Percentiles rank a stretch among this genome's conserved stretches.
These are phyloP conservation scores for Elongisporangium senticosum DNA, from an alignment of 352 stramenopile species.

Conservation along the genomic window DNA sequence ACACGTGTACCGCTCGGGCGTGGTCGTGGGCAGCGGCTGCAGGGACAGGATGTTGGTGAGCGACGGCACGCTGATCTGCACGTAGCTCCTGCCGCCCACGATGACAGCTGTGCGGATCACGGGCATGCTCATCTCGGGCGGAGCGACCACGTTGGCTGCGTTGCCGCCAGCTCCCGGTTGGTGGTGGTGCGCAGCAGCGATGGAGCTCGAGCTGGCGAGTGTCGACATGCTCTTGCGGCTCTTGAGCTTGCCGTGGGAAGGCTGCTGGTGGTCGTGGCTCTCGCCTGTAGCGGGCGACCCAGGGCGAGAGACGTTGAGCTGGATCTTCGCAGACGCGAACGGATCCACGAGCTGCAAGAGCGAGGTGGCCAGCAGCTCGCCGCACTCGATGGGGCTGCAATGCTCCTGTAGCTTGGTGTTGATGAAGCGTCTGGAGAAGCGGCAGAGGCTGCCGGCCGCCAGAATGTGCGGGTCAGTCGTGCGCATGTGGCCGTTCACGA, in stretches of 20 bases:
- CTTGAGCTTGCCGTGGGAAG: background rate
- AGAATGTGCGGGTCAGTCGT: constrained; percentile 84
- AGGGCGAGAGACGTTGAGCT: background rate
- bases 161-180: too few relatives aligned
- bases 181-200: background rate
- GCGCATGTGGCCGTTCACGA: constrained; percentile 82
- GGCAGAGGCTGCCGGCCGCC: constrained; percentile 56
- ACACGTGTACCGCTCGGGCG: constrained; percentile 44
- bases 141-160: constrained; percentile 26
- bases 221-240: constrained; percentile 4
- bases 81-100: constrained; percentile 49
- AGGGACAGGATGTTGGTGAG: constrained; percentile 65
- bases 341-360: constrained; percentile 70
- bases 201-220: background rate
- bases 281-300: background rate
- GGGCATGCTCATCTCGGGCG: constrained; percentile 66
- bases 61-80: constrained; percentile 67
- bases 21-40: constrained; percentile 44
- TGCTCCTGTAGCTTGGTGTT: constrained; percentile 65
- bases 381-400: constrained; percentile 75
- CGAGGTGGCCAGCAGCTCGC: constrained; percentile 55
- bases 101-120: constrained; percentile 41
- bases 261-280: background rate
- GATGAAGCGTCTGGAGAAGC: constrained; percentile 83
- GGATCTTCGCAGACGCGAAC: constrained; percentile 3